Conservation (phyloP, 108 stramenopile genomes). For the Mediolabrus comicus region DNA sequence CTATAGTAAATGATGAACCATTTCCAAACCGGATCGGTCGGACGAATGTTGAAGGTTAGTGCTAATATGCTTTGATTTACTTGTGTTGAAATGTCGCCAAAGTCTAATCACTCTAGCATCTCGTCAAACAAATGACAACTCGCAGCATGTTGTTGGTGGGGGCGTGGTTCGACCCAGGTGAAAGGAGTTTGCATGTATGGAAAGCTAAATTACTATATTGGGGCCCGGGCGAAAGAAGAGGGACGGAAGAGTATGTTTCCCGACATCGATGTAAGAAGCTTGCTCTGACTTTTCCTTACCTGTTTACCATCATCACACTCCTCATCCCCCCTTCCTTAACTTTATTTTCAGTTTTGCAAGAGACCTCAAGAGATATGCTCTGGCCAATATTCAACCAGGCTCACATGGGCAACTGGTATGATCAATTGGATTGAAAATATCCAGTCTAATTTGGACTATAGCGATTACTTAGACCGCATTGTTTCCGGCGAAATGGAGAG, state of each 20-base stretch:
- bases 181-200: conserved; percentile 30
- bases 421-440: conserved; percentile 36
- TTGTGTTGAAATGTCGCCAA: background rate
- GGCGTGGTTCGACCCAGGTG: conserved; percentile 23
- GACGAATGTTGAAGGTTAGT: background rate
- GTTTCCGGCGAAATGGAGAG: background rate
- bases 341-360: conserved; percentile 10
- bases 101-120: background rate
- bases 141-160: conserved; percentile 33
- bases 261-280: conserved; percentile 9
- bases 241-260: conserved; percentile 19
- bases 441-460: conserved; percentile 14
- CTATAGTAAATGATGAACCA: conserved; percentile 12
- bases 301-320: background rate
- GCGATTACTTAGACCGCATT: conserved; percentile 12
- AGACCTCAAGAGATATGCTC: conserved; percentile 31
- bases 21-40: conserved; percentile 1
- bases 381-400: conserved; percentile 14
- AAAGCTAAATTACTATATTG: conserved; percentile 36
- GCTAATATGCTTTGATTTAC: background rate
- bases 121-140: conserved; percentile 11
- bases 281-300: background rate
- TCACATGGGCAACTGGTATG: conserved; percentile 49
- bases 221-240: conserved; percentile 4
- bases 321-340: background rate